Evolutionary conservation across 345 rosid genomes (phyloP).

Genomic region (Salix purpurea): DNA sequence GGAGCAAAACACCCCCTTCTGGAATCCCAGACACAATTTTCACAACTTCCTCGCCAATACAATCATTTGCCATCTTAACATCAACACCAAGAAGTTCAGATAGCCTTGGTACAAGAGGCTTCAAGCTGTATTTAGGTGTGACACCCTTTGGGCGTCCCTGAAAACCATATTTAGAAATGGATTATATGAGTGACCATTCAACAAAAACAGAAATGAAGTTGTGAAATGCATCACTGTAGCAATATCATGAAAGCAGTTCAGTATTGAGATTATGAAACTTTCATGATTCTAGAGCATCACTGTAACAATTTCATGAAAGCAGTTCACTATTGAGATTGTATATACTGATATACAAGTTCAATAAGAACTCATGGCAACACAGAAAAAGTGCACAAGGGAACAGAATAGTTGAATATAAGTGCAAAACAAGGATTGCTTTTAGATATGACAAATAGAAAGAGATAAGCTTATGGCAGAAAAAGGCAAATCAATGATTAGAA

Average conservation of each 20-base stretch:
- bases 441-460: neutral
- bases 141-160: constrained; percentile 99
- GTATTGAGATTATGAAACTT: neutral
- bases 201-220: neutral
- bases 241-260: no score
- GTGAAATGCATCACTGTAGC: neutral
- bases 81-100: constrained; percentile 81
- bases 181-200: neutral
- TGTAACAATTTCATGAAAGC: neutral
- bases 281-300: neutral
- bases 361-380: neutral
- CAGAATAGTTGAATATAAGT: neutral
- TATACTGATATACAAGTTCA: neutral
- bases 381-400: neutral
- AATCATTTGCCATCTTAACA: constrained; percentile 84
- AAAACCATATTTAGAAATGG: constrained; percentile 7
- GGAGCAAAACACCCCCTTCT: constrained; percentile 72
- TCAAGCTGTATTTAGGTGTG: constrained; percentile 87
- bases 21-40: constrained; percentile 62
- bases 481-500: constrained; percentile 1
- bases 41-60: constrained; percentile 75
- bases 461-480: neutral
- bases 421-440: neutral
- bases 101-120: constrained; percentile 86
- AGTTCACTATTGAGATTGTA: neutral